phyloP scores from a whole-genome alignment of 2,329 filamentous ascomycete genomes.

The Scorias spongiosa region DNA sequence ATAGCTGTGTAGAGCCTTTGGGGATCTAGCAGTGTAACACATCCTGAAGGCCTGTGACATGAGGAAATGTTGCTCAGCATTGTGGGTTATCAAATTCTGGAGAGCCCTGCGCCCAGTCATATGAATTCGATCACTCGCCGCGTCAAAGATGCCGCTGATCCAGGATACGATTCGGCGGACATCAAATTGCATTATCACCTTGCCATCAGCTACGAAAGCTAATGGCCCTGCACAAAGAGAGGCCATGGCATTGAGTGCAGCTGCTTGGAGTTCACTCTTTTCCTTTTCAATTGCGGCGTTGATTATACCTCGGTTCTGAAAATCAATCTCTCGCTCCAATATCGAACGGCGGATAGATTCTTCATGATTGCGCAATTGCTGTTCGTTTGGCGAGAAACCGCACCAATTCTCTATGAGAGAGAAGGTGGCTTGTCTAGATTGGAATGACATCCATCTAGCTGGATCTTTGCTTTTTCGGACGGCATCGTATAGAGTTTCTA shows the following conservation, averaged over 20 bases:
- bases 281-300: constrained; percentile 94
- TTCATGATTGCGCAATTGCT: constrained; percentile 65
- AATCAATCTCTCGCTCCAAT: constrained; percentile 58
- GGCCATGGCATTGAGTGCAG: constrained; percentile 90
- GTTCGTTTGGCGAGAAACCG: constrained; percentile 84
- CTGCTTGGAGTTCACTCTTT: constrained; percentile 78
- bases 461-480: constrained; percentile 76
- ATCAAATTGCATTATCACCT: constrained; percentile 79
- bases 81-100: constrained; percentile 79
- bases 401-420: constrained; percentile 99
- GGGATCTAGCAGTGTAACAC: constrained; percentile 65
- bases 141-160: constrained; percentile 91
- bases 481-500: constrained; percentile 84
- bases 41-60: constrained; percentile 80
- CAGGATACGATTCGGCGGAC: constrained; percentile 83
- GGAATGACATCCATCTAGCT: constrained; percentile 92
- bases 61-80: constrained; percentile 71
- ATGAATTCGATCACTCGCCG: constrained; percentile 81
- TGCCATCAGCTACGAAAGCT: constrained; percentile 74
- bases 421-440: constrained; percentile 88
- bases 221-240: constrained; percentile 72
- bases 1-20: constrained; percentile 85
- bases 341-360: constrained; percentile 76
- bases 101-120: constrained; percentile 76
- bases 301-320: constrained; percentile 59